A percentile compares a stretch with the other conserved stretches of the same genome.
These are phyloP conservation scores for Hondaea fermentalgiana DNA, from an alignment of 108 stramenopile genomes.

Conservation along the genomic window DNA sequence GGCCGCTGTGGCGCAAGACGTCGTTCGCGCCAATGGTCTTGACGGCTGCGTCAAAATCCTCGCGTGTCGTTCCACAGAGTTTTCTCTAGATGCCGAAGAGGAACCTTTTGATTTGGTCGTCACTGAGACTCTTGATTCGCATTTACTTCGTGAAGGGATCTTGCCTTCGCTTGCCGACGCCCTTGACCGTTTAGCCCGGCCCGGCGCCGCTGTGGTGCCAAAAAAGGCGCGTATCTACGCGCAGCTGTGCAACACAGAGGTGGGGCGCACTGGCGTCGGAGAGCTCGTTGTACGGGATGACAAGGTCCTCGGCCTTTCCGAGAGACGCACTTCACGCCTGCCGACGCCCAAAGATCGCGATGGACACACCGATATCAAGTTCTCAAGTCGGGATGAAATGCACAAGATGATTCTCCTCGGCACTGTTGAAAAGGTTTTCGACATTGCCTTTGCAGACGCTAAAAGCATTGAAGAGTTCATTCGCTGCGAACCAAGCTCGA, in stretches of 20 bases:
- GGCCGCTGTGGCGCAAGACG: conserved; percentile 32
- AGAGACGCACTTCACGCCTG: background rate
- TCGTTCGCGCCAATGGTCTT: conserved; percentile 30
- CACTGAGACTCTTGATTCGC: conserved; percentile 46
- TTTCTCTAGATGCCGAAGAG: conserved; percentile 19
- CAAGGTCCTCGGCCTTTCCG: background rate
- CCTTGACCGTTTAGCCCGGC: background rate
- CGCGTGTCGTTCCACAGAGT: conserved; percentile 29
- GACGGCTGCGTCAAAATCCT: background rate
- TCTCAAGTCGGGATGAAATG: background rate
- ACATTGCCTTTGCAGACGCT: conserved; percentile 20
- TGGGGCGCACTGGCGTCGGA: conserved; percentile 16
- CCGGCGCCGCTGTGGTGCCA: background rate
- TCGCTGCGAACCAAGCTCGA: background rate
- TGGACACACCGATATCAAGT: background rate
- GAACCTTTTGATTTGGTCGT: conserved; percentile 31
- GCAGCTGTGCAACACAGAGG: conserved; percentile 11
- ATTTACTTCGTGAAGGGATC: conserved; percentile 42
- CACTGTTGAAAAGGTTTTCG: conserved; percentile 15
- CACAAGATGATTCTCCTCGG: background rate
- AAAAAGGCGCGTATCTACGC: background rate
- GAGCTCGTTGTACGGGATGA: conserved; percentile 21
- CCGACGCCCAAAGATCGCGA: background rate
- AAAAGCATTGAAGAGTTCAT: conserved; percentile 9
- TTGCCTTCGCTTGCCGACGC: conserved; percentile 40